A percentile compares a stretch with the other conserved stretches of the same genome.
Evolutionary conservation across 2,329 filamentous ascomycete genomes (phyloP).

Genomic region (Neocatenulostroma microsporum): DNA sequence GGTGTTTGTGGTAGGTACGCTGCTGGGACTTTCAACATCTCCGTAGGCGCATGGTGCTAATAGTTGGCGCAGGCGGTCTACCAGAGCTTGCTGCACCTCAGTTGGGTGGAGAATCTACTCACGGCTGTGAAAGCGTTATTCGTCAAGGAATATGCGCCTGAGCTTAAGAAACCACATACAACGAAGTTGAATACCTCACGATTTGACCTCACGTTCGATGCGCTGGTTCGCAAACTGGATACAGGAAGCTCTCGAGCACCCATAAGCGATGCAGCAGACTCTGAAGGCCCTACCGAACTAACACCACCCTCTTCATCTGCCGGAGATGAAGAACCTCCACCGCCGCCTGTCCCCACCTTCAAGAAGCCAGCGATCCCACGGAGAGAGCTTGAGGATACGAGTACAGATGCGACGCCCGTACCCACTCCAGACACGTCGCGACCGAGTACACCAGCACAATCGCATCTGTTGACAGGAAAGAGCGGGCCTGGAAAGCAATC

Average conservation of each 20-base stretch:
- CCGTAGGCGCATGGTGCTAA: too few relatives aligned
- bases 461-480: constrained; percentile 65
- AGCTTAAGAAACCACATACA: constrained; percentile 72
- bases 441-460: constrained; percentile 62
- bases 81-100: constrained; percentile 85
- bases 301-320: constrained; percentile 45
- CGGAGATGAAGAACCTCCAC: constrained; percentile 45
- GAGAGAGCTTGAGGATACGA: constrained; percentile 39
- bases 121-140: constrained; percentile 94
- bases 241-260: constrained; percentile 29
- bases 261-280: constrained; percentile 21
- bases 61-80: constrained; percentile 98
- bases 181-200: constrained; percentile 68
- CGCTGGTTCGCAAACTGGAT: constrained; percentile 78
- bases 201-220: constrained; percentile 91
- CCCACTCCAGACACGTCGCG: constrained; percentile 69
- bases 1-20: constrained; percentile 74
- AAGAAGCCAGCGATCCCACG: constrained; percentile 36
- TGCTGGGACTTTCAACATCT: too few relatives aligned
- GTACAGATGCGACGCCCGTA: constrained; percentile 62
- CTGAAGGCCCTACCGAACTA: constrained; percentile 36
- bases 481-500: constrained; percentile 71
- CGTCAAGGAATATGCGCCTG: constrained; percentile 78
- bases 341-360: constrained; percentile 44
- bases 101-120: constrained; percentile 94